Evolutionary conservation across 2,329 filamentous ascomycete species (phyloP).

Genomic region (Penicillium sp.): DNA sequence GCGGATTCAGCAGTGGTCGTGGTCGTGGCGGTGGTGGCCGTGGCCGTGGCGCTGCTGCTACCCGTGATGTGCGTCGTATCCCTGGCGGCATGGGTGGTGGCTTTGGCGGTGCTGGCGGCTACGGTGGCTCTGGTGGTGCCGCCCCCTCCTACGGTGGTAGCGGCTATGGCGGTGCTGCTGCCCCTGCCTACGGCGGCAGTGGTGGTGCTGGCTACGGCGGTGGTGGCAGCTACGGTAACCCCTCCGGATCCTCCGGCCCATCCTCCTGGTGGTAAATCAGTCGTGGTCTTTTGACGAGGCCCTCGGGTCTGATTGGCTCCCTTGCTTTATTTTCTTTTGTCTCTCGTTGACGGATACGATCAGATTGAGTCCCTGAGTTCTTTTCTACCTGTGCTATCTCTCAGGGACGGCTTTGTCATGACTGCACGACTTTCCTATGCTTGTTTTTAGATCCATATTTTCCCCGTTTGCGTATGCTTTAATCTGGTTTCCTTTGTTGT

Average conservation of each 20-base stretch:
- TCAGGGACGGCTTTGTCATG: constrained; percentile 46
- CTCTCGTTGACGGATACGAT: constrained; percentile 40
- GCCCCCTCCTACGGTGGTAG: constrained; percentile 29
- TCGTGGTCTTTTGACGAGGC: constrained; percentile 43
- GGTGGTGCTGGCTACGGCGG: constrained; percentile 36
- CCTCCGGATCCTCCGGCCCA: constrained; percentile 49
- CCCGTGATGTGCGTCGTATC: constrained; percentile 86
- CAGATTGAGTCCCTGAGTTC: constrained; percentile 37
- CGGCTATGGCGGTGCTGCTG: constrained; percentile 30
- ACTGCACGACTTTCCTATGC: constrained; percentile 42
- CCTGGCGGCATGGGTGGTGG: constrained; percentile 42
- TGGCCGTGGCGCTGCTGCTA: constrained; percentile 56
- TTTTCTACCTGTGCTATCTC: constrained; percentile 27
- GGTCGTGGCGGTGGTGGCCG: constrained; percentile 74
- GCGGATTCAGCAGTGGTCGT: constrained; percentile 71
- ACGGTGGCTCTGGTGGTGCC: constrained; percentile 27
- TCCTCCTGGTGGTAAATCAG: constrained; percentile 53
- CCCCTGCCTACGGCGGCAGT: constrained; percentile 28
- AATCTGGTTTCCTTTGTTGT: constrained; percentile 19
- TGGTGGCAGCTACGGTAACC: constrained; percentile 47
- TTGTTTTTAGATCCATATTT: constrained; percentile 26
- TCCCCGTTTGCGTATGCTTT: constrained; percentile 7
- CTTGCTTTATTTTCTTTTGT: constrained; percentile 32
- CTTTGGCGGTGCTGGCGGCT: constrained; percentile 31
- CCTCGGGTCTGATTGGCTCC: constrained; percentile 40